phyloP scores from a whole-genome alignment of 345 rosid species.

The Salix exigua region DNA sequence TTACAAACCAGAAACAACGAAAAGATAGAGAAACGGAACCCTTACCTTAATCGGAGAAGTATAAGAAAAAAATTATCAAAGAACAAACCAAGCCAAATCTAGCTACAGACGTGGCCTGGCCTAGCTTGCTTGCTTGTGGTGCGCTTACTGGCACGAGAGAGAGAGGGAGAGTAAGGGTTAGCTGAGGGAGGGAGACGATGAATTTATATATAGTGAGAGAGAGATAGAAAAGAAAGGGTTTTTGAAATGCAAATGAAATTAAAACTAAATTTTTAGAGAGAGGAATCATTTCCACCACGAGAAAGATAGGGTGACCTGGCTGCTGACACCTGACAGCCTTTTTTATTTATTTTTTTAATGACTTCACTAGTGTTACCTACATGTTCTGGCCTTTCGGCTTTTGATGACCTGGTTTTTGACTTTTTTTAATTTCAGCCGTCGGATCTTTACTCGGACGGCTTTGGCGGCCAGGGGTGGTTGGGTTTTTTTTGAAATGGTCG shows the following conservation, averaged over 20 bases:
- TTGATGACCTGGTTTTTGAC: background rate
- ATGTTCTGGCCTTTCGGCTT: background rate
- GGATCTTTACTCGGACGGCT: background rate
- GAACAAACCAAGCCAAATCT: conserved; percentile 2
- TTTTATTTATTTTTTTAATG: background rate
- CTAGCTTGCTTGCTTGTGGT: background rate
- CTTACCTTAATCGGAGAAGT: background rate
- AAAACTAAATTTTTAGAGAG: conserved; percentile 17
- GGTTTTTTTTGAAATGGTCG: background rate
- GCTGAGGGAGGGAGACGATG: background rate
- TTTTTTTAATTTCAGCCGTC: conserved; percentile 12
- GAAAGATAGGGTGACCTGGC: conserved; percentile 52
- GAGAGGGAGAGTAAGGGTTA: background rate
- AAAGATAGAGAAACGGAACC: background rate
- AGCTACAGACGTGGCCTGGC: conserved; percentile 1
- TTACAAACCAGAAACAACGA: background rate
- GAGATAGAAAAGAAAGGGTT: background rate
- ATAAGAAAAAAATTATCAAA: background rate
- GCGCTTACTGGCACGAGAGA: background rate
- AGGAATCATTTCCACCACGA: conserved; percentile 45
- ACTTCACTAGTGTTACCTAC: background rate
- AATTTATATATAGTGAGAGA: background rate
- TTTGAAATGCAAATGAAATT: conserved; percentile 42
- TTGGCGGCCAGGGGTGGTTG: background rate
- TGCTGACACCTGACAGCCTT: conserved; percentile 23